Percentiles rank a stretch among this genome's conserved stretches.
Conservation (phyloP, 2,329 filamentous ascomycete genomes). For the Beauveria asiatica region DNA sequence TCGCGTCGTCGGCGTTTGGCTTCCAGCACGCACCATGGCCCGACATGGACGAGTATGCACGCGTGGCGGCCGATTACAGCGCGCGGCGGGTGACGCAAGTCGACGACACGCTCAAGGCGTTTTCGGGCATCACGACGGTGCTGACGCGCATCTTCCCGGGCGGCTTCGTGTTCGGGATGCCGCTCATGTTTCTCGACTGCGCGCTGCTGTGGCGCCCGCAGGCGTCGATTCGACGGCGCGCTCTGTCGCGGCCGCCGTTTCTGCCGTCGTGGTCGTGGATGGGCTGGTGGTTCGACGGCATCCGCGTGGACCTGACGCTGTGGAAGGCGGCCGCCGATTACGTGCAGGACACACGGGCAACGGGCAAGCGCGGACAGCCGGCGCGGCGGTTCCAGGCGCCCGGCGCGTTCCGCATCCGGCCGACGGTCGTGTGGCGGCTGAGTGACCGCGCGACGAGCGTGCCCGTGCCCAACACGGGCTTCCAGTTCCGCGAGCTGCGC, state of each 20-base stretch:
- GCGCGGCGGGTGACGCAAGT: slow-evolving; percentile 29
- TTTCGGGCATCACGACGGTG: slow-evolving; percentile 33
- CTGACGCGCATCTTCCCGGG: slow-evolving; percentile 33
- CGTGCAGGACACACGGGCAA: slow-evolving; percentile 27
- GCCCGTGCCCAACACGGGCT: slow-evolving; percentile 28
- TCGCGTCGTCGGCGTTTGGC: slow-evolving; percentile 26
- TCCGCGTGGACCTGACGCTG: slow-evolving; percentile 32
- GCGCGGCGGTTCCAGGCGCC: slow-evolving; percentile 28
- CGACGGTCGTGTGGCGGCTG: slow-evolving; percentile 31
- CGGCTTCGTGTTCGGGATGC: slow-evolving; percentile 38
- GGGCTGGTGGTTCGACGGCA: slow-evolving; percentile 38
- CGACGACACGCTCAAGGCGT: slow-evolving; percentile 34
- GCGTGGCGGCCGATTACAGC: slow-evolving; percentile 36
- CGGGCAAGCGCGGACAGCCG: slow-evolving; percentile 23
- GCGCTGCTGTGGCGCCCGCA: slow-evolving; percentile 37
- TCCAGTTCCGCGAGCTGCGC: slow-evolving; percentile 31
- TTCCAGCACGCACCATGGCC: slow-evolving; percentile 36
- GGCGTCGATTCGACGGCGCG: slow-evolving; percentile 32
- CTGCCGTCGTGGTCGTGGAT: slow-evolving; percentile 40
- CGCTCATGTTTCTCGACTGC: slow-evolving; percentile 36
- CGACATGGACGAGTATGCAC: slow-evolving; percentile 36
- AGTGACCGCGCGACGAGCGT: slow-evolving; percentile 29
- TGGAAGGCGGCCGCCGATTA: slow-evolving; percentile 37
- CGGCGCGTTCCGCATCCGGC: slow-evolving; percentile 30
- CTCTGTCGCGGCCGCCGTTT: slow-evolving; percentile 27